phyloP scores from a whole-genome alignment of 2,329 filamentous ascomycete genomes.

The Coleophoma eucalyptorum region DNA sequence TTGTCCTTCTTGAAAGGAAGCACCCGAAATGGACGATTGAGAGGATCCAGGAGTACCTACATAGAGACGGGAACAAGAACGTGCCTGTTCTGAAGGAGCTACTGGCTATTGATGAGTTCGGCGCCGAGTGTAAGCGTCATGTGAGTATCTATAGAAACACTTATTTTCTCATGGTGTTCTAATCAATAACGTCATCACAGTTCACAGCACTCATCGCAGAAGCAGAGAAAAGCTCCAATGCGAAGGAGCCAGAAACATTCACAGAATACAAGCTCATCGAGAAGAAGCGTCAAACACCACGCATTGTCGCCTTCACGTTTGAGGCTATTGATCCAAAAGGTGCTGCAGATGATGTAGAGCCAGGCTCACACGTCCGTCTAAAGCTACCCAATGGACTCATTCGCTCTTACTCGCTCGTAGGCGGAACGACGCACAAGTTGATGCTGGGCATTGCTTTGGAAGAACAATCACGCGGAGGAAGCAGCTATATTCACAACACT shows the following conservation, averaged over 20 bases:
- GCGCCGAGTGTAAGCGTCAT: conserved; percentile 41
- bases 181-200: conserved; percentile 27
- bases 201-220: conserved; percentile 51
- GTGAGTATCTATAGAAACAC: neutral
- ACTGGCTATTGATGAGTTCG: conserved; percentile 23
- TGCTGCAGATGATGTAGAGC: conserved; percentile 31
- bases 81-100: conserved; percentile 48
- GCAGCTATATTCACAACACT: conserved; percentile 50
- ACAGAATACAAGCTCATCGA: conserved; percentile 36
- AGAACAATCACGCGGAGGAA: conserved; percentile 53
- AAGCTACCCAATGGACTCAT: conserved; percentile 52
- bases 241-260: conserved; percentile 27
- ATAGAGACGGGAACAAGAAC: conserved; percentile 45
- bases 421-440: conserved; percentile 44
- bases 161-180: conserved; percentile 24
- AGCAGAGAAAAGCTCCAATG: conserved; percentile 24
- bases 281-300: conserved; percentile 46
- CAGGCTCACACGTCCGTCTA: conserved; percentile 52
- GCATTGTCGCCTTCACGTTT: conserved; percentile 48
- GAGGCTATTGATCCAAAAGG: conserved; percentile 36
- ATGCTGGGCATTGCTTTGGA: conserved; percentile 56
- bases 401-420: conserved; percentile 58
- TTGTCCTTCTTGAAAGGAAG: conserved; percentile 49
- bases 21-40: conserved; percentile 61
- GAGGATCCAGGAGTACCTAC: conserved; percentile 58